A percentile compares a stretch with the other conserved stretches of the same genome.
Evolutionary conservation across 495 filamentous ascomycete species (phyloP).

Genomic region (Podospora bellae-mahoneyi): DNA sequence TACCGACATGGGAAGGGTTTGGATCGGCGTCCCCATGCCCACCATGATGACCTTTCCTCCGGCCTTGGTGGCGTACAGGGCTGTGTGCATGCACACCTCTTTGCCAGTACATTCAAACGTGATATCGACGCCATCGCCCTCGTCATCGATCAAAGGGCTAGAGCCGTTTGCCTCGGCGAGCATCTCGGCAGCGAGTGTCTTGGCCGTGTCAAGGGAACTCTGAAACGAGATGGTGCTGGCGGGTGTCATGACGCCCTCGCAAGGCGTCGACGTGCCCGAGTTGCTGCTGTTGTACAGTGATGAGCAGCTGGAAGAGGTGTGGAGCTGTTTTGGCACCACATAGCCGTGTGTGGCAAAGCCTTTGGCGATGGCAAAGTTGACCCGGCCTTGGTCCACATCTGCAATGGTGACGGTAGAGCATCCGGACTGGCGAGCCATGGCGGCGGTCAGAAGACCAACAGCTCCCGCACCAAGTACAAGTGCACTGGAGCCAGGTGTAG

Average conservation of each 20-base stretch:
- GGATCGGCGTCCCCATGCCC: slow-evolving; percentile 90
- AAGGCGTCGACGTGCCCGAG: slow-evolving; percentile 42
- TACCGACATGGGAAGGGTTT: slow-evolving; percentile 79
- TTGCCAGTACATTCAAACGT: slow-evolving; percentile 93
- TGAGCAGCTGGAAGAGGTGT: slow-evolving; percentile 37
- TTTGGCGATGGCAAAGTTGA: slow-evolving; percentile 69
- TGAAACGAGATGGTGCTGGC: slow-evolving; percentile 36
- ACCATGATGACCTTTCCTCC: slow-evolving; percentile 84
- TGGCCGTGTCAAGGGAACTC: slow-evolving; percentile 56
- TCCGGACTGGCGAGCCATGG: slow-evolving; percentile 64
- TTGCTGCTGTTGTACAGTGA: slow-evolving; percentile 38
- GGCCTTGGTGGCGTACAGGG: slow-evolving; percentile 74
- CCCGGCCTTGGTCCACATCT: slow-evolving; percentile 75
- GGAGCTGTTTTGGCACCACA: slow-evolving; percentile 52
- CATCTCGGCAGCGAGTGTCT: slow-evolving; percentile 52
- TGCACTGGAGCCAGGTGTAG: slow-evolving; percentile 55
- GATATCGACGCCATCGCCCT: slow-evolving; percentile 64
- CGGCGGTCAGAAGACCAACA: slow-evolving; percentile 75
- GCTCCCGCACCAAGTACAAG: slow-evolving; percentile 85
- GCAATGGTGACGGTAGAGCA: slow-evolving; percentile 68
- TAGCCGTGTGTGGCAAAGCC: slow-evolving; percentile 68
- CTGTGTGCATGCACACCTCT: slow-evolving; percentile 78
- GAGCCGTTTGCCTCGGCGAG: slow-evolving; percentile 43
- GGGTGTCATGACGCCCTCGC: slow-evolving; percentile 47
- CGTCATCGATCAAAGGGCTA: slow-evolving; percentile 37